Percentiles rank a stretch among this genome's conserved stretches.
Evolutionary conservation across 108 stramenopile species (phyloP).

Genomic region (Cyclotella distinguenda): DNA sequence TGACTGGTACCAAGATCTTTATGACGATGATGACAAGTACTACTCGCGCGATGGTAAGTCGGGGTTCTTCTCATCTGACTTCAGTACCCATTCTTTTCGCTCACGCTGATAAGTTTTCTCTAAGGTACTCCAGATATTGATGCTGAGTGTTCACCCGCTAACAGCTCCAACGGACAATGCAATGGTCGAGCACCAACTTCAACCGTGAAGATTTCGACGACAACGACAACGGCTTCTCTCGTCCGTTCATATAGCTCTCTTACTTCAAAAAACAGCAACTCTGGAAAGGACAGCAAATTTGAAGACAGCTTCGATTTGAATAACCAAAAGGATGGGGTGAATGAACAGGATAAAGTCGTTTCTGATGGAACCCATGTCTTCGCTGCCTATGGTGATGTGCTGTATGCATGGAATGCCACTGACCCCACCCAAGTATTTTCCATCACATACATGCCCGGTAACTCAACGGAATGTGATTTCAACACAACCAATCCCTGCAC

Average conservation of each 20-base stretch:
- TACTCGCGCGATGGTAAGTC: background rate
- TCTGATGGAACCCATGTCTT: slow-evolving; percentile 38
- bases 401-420: slow-evolving; percentile 21
- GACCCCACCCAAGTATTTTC: slow-evolving; percentile 11
- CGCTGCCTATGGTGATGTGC: slow-evolving; percentile 37
- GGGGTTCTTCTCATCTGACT: too few relatives aligned
- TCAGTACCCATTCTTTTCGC: too few relatives aligned
- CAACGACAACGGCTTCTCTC: background rate
- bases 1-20: slow-evolving; percentile 15
- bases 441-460: slow-evolving; percentile 20
- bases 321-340: slow-evolving; percentile 29
- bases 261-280: background rate
- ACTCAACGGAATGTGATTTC: slow-evolving; percentile 9
- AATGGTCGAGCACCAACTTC: background rate
- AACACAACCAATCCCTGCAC: slow-evolving; percentile 4
- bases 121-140: too few relatives aligned
- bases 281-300: background rate
- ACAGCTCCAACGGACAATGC: background rate
- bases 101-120: too few relatives aligned
- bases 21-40: slow-evolving; percentile 13
- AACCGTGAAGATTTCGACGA: background rate
- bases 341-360: slow-evolving; percentile 30
- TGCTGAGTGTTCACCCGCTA: too few relatives aligned
- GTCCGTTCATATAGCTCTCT: background rate
- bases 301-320: slow-evolving; percentile 28